Evolutionary conservation across 1,284 basidiomycete species (phyloP).

Genomic region (Ganoderma sp.): DNA sequence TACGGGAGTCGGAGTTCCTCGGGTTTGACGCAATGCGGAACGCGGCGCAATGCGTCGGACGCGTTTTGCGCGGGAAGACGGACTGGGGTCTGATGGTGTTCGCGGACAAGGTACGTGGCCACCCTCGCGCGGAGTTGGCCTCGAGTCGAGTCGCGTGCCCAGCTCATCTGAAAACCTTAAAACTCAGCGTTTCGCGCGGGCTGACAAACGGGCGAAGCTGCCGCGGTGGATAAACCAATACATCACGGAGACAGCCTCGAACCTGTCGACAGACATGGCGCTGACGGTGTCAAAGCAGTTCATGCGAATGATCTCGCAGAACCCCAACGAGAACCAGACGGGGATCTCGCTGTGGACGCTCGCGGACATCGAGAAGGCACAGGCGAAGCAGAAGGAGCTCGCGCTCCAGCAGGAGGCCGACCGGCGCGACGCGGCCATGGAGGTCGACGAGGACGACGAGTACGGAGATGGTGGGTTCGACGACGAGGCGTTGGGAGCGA

Average conservation of each 20-base stretch:
- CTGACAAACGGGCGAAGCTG: conserved; percentile 96
- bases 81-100: conserved; percentile 99
- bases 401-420: conserved; percentile 51
- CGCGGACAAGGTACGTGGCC: conserved; percentile 82
- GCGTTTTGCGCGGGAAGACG: conserved; percentile 96
- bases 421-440: conserved; percentile 41
- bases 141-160: neutral
- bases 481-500: conserved; percentile 66
- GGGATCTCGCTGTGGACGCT: conserved; percentile 95
- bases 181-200: conserved; percentile 90
- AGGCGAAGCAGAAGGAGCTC: conserved; percentile 75
- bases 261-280: conserved; percentile 99
- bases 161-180: conserved; percentile 7
- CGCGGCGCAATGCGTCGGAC: conserved; percentile 98
- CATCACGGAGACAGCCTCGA: conserved; percentile 96
- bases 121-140: neutral
- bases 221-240: conserved; percentile 99
- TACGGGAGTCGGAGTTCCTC: conserved; percentile 97
- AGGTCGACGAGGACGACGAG: conserved; percentile 49
- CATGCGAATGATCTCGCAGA: conserved; percentile 97
- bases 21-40: conserved; percentile 99
- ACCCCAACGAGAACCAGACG: conserved; percentile 93
- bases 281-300: conserved; percentile 95
- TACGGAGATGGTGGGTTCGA: conserved; percentile 77
- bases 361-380: conserved; percentile 82